Conservation (phyloP, 495 filamentous ascomycete species). For the Durotheca rogersii region DNA sequence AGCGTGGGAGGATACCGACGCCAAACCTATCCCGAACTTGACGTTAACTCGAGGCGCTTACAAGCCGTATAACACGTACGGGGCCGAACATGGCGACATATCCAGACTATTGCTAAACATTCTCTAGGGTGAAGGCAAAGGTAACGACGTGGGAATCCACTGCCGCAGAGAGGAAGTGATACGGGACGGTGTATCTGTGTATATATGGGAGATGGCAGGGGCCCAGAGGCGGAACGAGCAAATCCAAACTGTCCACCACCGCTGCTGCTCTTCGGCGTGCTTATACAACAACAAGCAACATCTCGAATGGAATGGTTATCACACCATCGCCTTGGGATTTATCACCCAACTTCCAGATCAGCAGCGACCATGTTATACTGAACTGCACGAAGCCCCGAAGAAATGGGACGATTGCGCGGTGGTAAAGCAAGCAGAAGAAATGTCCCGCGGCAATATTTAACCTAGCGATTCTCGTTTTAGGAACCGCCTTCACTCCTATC, state of each 20-base stretch:
- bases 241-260: no score
- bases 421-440: no score
- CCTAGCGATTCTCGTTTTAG: no score
- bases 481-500: no score
- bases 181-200: conserved; percentile 3
- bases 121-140: conserved; percentile 49
- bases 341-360: no score
- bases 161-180: conserved; percentile 40
- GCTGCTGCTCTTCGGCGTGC: neutral
- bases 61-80: conserved; percentile 92
- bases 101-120: neutral
- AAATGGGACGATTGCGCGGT: no score
- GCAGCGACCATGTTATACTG: conserved; percentile 5
- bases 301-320: no score
- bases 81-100: conserved; percentile 17
- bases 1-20: conserved; percentile 68
- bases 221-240: conserved; percentile 1
- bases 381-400: neutral
- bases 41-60: conserved; percentile 76
- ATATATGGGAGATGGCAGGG: conserved; percentile 12
- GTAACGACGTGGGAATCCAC: conserved; percentile 47
- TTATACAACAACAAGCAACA: no score
- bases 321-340: no score
- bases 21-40: conserved; percentile 68
- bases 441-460: no score